Conservation (phyloP, 2,329 filamentous ascomycete genomes). For the Ophiostoma angusticollis region DNA sequence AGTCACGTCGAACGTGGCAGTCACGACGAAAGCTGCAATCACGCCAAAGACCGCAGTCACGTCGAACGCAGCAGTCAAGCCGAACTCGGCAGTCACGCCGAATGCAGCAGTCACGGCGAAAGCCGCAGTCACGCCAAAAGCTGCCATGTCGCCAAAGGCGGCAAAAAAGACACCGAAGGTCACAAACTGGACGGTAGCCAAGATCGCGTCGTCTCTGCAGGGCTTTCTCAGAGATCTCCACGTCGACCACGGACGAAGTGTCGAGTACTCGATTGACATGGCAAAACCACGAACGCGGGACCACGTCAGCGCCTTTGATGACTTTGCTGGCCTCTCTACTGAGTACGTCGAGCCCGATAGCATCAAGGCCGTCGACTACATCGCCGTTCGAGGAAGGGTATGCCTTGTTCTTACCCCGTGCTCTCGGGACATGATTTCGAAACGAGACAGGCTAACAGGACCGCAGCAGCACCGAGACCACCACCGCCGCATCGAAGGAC, state of each 20-base stretch:
- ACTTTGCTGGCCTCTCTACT: constrained; percentile 32
- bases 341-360: constrained; percentile 19
- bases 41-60: background rate
- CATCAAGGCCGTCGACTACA: constrained; percentile 25
- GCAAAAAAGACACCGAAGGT: constrained; percentile 13
- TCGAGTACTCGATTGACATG: constrained; percentile 32
- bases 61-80: background rate
- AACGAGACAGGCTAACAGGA: no score
- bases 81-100: background rate
- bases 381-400: constrained; percentile 41
- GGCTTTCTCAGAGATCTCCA: constrained; percentile 31
- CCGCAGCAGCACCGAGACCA: constrained; percentile 10
- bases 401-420: no score
- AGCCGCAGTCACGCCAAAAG: background rate
- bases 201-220: constrained; percentile 29
- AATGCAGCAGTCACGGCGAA: background rate
- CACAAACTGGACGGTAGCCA: constrained; percentile 29
- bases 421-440: no score
- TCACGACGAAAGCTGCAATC: background rate
- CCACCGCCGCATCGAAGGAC: constrained; percentile 9
- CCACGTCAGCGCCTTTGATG: constrained; percentile 21
- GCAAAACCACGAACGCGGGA: constrained; percentile 4
- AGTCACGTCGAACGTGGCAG: no score
- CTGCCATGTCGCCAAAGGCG: background rate
- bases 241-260: constrained; percentile 31